Percentiles rank a stretch among this genome's conserved stretches.
Evolutionary conservation across 2,329 filamentous ascomycete genomes (phyloP).

Genomic region (Podosphaera aphanis): DNA sequence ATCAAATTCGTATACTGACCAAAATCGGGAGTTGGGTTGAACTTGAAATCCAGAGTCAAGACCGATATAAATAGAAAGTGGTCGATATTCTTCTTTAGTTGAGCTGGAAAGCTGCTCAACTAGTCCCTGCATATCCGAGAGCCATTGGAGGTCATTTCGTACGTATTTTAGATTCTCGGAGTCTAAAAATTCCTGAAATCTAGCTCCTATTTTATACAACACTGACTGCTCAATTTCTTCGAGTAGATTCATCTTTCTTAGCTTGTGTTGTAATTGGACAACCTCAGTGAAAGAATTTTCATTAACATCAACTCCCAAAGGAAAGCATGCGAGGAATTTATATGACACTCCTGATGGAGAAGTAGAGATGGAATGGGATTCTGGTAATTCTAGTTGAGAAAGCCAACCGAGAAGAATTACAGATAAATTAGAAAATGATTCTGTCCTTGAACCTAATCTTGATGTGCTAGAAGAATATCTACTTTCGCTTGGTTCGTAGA

Average conservation of each 20-base stretch:
- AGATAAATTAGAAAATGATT: neutral
- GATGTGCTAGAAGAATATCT: neutral
- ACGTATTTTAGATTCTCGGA: conserved; percentile 14
- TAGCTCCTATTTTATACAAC: conserved; percentile 11
- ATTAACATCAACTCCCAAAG: conserved; percentile 21
- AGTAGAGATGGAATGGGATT: conserved; percentile 6
- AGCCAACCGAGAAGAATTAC: conserved; percentile 4
- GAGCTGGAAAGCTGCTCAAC: conserved; percentile 5
- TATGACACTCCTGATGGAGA: conserved; percentile 19
- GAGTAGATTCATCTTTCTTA: conserved; percentile 20
- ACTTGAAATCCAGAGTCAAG: conserved; percentile 21
- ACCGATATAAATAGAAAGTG: conserved; percentile 15
- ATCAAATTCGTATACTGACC: conserved; percentile 18
- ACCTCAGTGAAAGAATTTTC: conserved; percentile 21
- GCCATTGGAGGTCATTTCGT: conserved; percentile 4
- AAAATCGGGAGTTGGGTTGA: conserved; percentile 17
- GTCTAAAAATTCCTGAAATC: conserved; percentile 4
- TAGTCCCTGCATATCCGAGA: conserved; percentile 7
- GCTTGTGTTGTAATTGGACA: conserved; percentile 20
- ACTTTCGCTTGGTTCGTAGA: neutral
- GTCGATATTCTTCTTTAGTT: conserved; percentile 14
- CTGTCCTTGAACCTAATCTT: neutral
- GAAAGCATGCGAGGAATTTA: conserved; percentile 22
- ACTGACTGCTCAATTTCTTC: conserved; percentile 4
- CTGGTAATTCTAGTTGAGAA: conserved; percentile 4